A percentile compares a stretch with the other conserved stretches of the same genome.
Conservation (phyloP, 805 yeast species). For the Blastobotrys americana region DNA sequence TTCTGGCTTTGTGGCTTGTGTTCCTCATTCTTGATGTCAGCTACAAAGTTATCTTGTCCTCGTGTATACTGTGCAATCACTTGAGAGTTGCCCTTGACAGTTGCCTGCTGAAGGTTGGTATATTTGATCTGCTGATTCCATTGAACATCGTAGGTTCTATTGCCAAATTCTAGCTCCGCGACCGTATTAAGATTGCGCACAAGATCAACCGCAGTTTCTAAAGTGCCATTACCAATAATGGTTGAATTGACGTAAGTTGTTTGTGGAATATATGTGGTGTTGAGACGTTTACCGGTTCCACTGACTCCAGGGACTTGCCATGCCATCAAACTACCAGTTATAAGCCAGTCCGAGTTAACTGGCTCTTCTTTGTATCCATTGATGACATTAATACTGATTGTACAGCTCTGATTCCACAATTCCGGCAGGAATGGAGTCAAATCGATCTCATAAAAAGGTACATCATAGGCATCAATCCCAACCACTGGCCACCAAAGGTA, state of each 20-base stretch:
- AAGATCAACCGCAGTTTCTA: neutral
- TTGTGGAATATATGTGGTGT: neutral
- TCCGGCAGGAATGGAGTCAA: constrained; percentile 61
- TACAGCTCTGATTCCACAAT: constrained; percentile 42
- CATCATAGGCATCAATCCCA: constrained; percentile 64
- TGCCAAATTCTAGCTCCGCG: neutral
- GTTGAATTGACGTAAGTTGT: neutral
- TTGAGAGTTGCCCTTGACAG: neutral
- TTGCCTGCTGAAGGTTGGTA: neutral
- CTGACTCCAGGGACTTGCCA: neutral
- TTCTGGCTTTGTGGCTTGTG: too few relatives aligned
- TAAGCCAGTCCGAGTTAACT: neutral
- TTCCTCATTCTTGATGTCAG: too few relatives aligned
- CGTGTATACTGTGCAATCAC: neutral
- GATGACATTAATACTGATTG: neutral
- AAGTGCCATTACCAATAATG: neutral
- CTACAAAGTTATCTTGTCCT: neutral
- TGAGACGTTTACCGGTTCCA: neutral
- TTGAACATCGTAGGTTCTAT: neutral
- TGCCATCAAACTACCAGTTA: neutral
- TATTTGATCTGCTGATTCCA: neutral
- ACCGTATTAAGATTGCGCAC: neutral
- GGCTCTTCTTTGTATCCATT: neutral
- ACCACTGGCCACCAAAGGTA: constrained; percentile 77
- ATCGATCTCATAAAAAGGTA: constrained; percentile 63